Evolutionary conservation across 345 rosid genomes (phyloP).

Genomic region (Salix dunnii): DNA sequence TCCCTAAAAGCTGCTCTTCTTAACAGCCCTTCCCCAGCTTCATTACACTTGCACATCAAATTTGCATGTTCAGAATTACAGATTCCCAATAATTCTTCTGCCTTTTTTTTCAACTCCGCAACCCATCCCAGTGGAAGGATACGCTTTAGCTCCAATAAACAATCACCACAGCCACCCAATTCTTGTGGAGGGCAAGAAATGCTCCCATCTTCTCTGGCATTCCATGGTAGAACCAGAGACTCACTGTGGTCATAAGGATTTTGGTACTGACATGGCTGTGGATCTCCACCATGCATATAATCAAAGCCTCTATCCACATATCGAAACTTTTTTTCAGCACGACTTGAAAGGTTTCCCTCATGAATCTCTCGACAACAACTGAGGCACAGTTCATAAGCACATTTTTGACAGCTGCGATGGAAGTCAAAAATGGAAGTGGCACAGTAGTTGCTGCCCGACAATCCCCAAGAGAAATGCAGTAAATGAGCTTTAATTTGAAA

Average conservation of each 20-base stretch:
- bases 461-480: neutral
- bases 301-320: constrained; percentile 49
- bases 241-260: constrained; percentile 22
- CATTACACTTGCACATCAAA: constrained; percentile 16
- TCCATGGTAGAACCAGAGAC: constrained; percentile 37
- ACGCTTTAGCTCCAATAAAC: constrained; percentile 59
- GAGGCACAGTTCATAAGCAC: constrained; percentile 76
- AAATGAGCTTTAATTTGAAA: neutral
- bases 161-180: constrained; percentile 74
- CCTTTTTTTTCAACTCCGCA: constrained; percentile 42
- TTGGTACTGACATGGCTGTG: constrained; percentile 18
- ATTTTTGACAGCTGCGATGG: constrained; percentile 73
- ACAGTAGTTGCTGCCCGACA: constrained; percentile 67
- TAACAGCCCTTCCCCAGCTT: constrained; percentile 21
- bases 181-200: constrained; percentile 61
- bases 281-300: constrained; percentile 72
- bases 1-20: constrained; percentile 58
- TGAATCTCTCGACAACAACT: constrained; percentile 79
- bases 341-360: constrained; percentile 34
- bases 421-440: constrained; percentile 83
- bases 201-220: constrained; percentile 45
- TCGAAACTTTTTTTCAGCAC: constrained; percentile 39
- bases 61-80: constrained; percentile 17
- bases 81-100: constrained; percentile 28
- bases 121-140: constrained; percentile 53